Evolutionary conservation across 345 rosid genomes (phyloP).

Genomic region (Eucalyptus tenuipes): DNA sequence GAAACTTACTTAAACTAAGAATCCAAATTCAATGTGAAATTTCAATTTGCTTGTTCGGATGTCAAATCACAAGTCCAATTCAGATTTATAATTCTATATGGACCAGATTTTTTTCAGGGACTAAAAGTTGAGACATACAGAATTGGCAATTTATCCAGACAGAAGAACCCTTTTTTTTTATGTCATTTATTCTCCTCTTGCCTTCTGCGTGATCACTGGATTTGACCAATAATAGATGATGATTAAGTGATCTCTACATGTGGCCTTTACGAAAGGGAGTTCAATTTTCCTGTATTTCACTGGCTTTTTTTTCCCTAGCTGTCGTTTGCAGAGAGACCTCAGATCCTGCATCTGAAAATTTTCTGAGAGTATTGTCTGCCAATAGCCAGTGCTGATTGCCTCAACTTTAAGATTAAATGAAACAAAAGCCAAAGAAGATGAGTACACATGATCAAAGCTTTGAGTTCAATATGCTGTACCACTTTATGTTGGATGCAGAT

Average conservation of each 20-base stretch:
- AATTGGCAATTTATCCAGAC: background rate
- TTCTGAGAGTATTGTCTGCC: background rate
- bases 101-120: background rate
- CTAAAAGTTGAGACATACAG: background rate
- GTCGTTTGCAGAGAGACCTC: background rate
- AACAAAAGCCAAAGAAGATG: background rate
- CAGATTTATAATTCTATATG: background rate
- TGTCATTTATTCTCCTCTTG: background rate
- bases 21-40: background rate
- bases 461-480: background rate
- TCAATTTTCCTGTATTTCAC: background rate
- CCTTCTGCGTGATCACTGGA: background rate
- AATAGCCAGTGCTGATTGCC: background rate
- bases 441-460: background rate
- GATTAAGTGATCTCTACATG: background rate
- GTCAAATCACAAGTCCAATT: background rate
- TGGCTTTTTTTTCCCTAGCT: background rate
- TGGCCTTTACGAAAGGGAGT: background rate
- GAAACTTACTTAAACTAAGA: background rate
- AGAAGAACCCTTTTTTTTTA: background rate
- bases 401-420: background rate
- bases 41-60: background rate
- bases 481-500: background rate
- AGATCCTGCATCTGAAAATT: background rate
- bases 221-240: background rate